Base-by-base conservation (phyloP, 371 early-diverging fungal genomes). In the Quaeritorhiza haematococci region DNA sequence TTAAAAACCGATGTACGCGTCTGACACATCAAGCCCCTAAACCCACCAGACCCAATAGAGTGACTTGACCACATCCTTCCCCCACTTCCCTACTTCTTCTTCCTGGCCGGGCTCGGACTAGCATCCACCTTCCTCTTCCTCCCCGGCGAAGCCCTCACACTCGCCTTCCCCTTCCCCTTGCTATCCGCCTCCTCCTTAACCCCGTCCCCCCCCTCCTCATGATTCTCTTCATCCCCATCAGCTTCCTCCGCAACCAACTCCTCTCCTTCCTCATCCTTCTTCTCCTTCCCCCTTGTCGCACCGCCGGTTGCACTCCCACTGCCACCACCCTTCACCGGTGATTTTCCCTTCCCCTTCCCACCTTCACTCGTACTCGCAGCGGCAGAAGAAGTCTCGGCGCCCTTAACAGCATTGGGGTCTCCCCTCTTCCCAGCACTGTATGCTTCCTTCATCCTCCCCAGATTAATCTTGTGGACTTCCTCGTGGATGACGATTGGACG, bases 401-500 rank as follows among this genome's bases (percentile, higher is more conserved):
- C 8, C 46, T n/a, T 24, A 6, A 6, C 46, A 8, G 46, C 13
- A 13, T 5, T 6, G 8, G 51, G 8, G 2, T 35, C 52, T 6
- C 55, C 55, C 26, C 41, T 27, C 47, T 24, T 19, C 35, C 29
- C 46, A 10, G 2, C 41, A 19, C 49, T 48, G 56, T 65, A 68
- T 0, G 63, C 58, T 24, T 19, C 51, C 46, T 59, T 60, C 64
- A 72, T 63, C 32, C 58, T 44, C 23, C 19, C 56, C 59, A 72
- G 62, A 42, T 58, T 56, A 3, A 29, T 47, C 46, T 68, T 61
- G 46, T 35, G 53, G 0, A 32, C 52, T 3, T 5, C 50, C 3
- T 67, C 60, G 47, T 72, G 66, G 23, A 57, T 63, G 2, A 69
- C 56, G 8, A 72, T 72, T 3, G 65, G 67, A 8, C 24, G 5